A percentile compares a stretch with the other conserved stretches of the same genome.
Evolutionary conservation across 306 rosid species (phyloP).

Genomic region (Myrica gale): DNA sequence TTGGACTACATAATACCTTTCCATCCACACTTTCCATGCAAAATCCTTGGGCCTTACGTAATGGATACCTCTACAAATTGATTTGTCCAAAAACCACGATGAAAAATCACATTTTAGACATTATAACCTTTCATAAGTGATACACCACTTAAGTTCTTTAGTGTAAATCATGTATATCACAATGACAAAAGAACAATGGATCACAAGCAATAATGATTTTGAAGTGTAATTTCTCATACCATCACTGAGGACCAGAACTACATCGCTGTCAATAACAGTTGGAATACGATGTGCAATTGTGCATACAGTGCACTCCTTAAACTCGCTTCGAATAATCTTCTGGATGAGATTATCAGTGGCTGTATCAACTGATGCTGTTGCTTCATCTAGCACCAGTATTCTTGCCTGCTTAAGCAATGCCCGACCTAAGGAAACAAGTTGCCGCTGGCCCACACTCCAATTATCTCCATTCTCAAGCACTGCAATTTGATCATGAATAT

Average conservation of each 20-base stretch:
- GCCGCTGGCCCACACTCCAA: slow-evolving; percentile 99
- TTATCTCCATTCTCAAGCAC: slow-evolving; percentile 99
- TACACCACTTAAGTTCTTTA: neutral
- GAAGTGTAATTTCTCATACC: slow-evolving; percentile 46
- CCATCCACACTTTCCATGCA: neutral
- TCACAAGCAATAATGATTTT: neutral
- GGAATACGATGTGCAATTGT: slow-evolving; percentile 96
- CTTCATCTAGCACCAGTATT: slow-evolving; percentile 95
- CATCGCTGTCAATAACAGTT: slow-evolving; percentile 88
- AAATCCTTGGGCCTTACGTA: neutral
- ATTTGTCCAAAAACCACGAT: neutral
- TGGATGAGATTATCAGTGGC: slow-evolving; percentile 92
- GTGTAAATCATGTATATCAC: neutral
- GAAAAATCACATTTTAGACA: neutral
- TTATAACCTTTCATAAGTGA: neutral
- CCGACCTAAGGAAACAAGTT: slow-evolving; percentile 90
- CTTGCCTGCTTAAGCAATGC: slow-evolving; percentile 90
- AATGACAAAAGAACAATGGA: neutral
- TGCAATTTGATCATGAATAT: slow-evolving; percentile 38
- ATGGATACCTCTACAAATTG: neutral
- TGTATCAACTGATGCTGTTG: slow-evolving; percentile 94
- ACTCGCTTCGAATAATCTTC: slow-evolving; percentile 79
- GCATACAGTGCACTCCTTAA: slow-evolving; percentile 79
- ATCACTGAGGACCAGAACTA: slow-evolving; percentile 81
- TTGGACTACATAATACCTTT: neutral